Conservation (phyloP, 2,329 filamentous ascomycete species). For the Aaosphaeria pasadenensis region DNA sequence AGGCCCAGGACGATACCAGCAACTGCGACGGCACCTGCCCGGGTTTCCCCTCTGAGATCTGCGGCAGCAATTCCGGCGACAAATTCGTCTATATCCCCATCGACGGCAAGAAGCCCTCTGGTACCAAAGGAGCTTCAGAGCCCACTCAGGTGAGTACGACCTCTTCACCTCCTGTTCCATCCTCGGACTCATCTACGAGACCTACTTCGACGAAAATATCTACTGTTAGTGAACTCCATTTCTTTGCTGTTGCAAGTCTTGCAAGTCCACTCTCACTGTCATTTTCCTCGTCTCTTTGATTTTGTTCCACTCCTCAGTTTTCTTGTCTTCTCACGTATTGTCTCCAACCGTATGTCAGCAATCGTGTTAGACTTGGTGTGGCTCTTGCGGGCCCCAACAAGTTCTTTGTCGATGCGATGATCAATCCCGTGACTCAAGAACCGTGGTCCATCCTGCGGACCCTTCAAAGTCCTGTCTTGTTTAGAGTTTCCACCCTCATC, state of each 20-base stretch:
- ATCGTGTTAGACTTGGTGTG: too few relatives aligned
- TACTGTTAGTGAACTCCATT: slow-evolving; percentile 28
- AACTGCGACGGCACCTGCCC: slow-evolving; percentile 62
- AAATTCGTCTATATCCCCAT: slow-evolving; percentile 64
- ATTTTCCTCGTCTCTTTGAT: slow-evolving; percentile 1
- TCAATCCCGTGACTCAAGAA: too few relatives aligned
- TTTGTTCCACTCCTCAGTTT: too few relatives aligned
- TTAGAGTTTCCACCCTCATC: too few relatives aligned
- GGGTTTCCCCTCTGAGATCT: slow-evolving; percentile 65
- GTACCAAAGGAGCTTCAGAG: slow-evolving; percentile 49
- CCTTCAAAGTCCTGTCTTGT: too few relatives aligned
- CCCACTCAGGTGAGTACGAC: slow-evolving; percentile 23
- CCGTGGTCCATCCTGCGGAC: too few relatives aligned
- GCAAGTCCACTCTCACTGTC: slow-evolving; percentile 2
- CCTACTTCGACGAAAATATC: slow-evolving; percentile 12
- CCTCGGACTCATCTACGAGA: slow-evolving; percentile 7
- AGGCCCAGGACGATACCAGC: slow-evolving; percentile 30
- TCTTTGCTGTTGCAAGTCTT: slow-evolving; percentile 13
- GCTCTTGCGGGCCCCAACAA: too few relatives aligned
- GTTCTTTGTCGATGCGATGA: too few relatives aligned
- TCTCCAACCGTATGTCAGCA: too few relatives aligned
- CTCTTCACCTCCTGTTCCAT: not conserved
- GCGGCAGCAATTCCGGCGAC: slow-evolving; percentile 55
- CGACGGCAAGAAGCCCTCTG: slow-evolving; percentile 49
- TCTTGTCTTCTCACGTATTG: too few relatives aligned